These are phyloP conservation scores for Kockiozyma suomiensis DNA, from an alignment of 805 yeast species.

Conservation along the genomic window DNA sequence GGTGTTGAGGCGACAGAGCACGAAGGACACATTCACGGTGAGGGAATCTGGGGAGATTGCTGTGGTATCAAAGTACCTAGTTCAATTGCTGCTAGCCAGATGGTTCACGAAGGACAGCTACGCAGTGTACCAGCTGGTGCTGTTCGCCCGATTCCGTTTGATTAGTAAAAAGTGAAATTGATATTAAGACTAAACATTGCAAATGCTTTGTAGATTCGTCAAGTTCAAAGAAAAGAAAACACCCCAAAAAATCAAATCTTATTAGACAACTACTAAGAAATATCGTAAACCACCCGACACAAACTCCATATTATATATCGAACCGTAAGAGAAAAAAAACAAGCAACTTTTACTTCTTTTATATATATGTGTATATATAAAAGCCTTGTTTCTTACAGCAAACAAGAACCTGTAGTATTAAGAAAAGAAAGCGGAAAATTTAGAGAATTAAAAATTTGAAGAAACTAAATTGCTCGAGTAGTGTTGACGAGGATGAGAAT, in stretches of 20 bases:
- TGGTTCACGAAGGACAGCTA: constrained; percentile 21
- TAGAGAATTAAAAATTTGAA: neutral
- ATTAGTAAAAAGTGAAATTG: constrained; percentile 9
- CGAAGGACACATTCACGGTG: constrained; percentile 48
- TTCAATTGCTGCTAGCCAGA: constrained; percentile 80
- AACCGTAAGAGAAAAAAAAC: neutral
- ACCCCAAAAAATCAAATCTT: neutral
- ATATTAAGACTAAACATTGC: neutral
- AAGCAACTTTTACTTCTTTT: too few relatives aligned
- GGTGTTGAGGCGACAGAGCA: constrained; percentile 11
- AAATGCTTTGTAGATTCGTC: too few relatives aligned
- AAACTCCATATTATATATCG: neutral
- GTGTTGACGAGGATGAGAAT: constrained; percentile 26
- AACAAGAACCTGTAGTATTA: neutral
- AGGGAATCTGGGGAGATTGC: constrained; percentile 89
- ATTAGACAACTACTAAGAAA: neutral
- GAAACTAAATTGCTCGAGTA: constrained; percentile 1
- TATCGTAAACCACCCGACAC: neutral
- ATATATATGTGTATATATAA: neutral
- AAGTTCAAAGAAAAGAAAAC: neutral
- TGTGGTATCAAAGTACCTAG: constrained; percentile 97
- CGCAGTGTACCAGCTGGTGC: constrained; percentile 19
- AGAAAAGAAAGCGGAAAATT: neutral
- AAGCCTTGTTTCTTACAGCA: neutral
- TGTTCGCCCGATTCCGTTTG: constrained; percentile 32